phyloP scores from a whole-genome alignment of 1,284 basidiomycete species.

The Lentinula novae-zelandiae region DNA sequence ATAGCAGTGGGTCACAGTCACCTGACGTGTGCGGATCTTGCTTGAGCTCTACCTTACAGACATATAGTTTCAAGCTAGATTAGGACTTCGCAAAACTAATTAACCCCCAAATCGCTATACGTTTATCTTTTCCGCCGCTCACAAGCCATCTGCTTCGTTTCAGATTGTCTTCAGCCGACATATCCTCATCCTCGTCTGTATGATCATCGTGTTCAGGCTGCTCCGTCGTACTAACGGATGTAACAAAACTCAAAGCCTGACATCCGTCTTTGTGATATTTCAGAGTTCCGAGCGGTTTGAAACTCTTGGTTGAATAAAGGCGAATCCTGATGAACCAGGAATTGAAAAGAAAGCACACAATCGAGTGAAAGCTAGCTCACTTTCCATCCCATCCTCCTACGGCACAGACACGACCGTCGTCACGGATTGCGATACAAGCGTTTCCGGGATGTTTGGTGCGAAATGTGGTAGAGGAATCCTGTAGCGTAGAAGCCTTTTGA shows the following conservation, averaged over 20 bases:
- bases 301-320: slow-evolving; percentile 70
- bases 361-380: slow-evolving; percentile 33
- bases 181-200: slow-evolving; percentile 41
- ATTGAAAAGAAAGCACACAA: neutral
- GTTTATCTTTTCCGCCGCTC: slow-evolving; percentile 68
- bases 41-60: no score
- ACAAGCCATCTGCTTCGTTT: slow-evolving; percentile 65
- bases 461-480: slow-evolving; percentile 29
- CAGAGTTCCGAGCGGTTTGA: slow-evolving; percentile 79
- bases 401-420: slow-evolving; percentile 73
- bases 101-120: slow-evolving; percentile 77
- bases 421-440: slow-evolving; percentile 66
- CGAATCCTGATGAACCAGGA: slow-evolving; percentile 51
- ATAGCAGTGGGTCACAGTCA: no score
- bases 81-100: slow-evolving; percentile 55
- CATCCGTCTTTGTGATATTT: slow-evolving; percentile 75
- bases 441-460: slow-evolving; percentile 82
- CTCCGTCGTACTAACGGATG: slow-evolving; percentile 8
- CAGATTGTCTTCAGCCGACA: slow-evolving; percentile 40
- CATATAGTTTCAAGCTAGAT: neutral
- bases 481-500: slow-evolving; percentile 4
- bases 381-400: slow-evolving; percentile 88
- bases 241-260: slow-evolving; percentile 68
- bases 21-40: no score
- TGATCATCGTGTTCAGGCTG: slow-evolving; percentile 34